Evolutionary conservation across 305 asterid species (phyloP), one percentile per base, ranked within the genome.

Genomic region (Fraxinus angustifolia): DNA sequence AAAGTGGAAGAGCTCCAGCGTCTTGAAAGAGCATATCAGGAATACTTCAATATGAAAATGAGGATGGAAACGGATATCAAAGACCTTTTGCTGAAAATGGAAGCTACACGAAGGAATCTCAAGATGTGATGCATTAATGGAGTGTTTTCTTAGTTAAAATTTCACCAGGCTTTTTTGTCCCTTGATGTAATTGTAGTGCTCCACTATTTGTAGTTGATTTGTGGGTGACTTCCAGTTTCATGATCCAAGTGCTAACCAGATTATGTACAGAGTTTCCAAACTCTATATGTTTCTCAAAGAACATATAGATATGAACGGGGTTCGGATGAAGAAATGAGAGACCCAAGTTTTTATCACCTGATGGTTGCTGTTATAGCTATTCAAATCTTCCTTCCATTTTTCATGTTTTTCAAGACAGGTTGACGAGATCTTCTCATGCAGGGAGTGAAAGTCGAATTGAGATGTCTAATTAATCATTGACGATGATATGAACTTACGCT

Each of bases 51-150:
- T 71, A 92, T 94, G 97, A 95, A 94, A 79, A 90, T 90, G 91
- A 91, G 98, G 85, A 95, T 95, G 99, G 98, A 95, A 85, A 82
- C 90, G 2, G 97, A 95, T 30, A 94, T 95, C 80, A 96, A 93
- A 84, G 99, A 94, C 87, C 92, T 93, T 75, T 86, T 96, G 82
- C 73, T 96, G 84, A 93, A 94, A 86, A 96, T 96, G 98, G 98
- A 96, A 84, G 94, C 98, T 48, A 89, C 98, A 0, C 87, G 98
- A 85, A 60, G 70, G 70, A 60, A 60, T 19, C 70, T 60, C 70
- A 60, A 7, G 70, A 19, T 21, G 70, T 60, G 14, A 60, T 60
- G 31, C 70, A 60, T 21, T 21, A 60, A 19, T 12, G 31, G 70
- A 19, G 31, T 19, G 26, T 33, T 33, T 33, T 34, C 36, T 34